Evolutionary conservation across 2,329 filamentous ascomycete species (phyloP), one percentile per base, ranked within the genome.

Genomic region (Celoporthe dispersa): DNA sequence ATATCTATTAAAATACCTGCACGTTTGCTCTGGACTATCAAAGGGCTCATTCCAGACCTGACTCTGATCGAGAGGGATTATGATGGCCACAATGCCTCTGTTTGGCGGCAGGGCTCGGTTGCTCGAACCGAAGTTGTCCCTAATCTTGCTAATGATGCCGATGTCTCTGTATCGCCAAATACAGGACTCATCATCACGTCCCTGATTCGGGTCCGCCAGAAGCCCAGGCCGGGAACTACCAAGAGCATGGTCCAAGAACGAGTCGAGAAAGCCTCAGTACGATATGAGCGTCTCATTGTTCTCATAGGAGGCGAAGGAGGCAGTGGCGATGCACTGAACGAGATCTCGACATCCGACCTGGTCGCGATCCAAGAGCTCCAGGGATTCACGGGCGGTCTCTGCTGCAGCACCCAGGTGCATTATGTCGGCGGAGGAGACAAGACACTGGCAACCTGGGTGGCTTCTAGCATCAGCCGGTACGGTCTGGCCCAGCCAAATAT

Each of bases 151-250:
- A 80, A 82, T 7, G 91, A 94, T 77, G 91, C 92, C 2, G 94
- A 97, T 75, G 79, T 97, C 3, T 86, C 91, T 0, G 75, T 94
- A 6, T 92, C 92, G 0, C 89, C 92, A 0, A 84, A 83, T 0
- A 88, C 87, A 0, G 94, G 92, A 0, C 81, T 97, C 2, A 78
- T 97, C 0, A 76, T 92, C 28, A 92, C 92, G 0, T 92, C 88
- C 0, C 81, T 94, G 6, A 88, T 94, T 71, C 89, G 91, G 73
- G 84, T 92, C 35, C 91, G 90, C 59, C 94, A 97, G 75, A 87
- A 85, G 63, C 84, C 91, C 2, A 82, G 94, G 0, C 92, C 93
- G 0, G 78, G 79, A 82, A 78, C 11, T 72, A 75, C 0, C 77
- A 72, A 80, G 48, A 81, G 83, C 3, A 80, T 81, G 19, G 81